Evolutionary conservation across 2,329 filamentous ascomycete genomes (phyloP), one percentile per base, ranked within the genome.

Genomic region (Diaporthe sp.): DNA sequence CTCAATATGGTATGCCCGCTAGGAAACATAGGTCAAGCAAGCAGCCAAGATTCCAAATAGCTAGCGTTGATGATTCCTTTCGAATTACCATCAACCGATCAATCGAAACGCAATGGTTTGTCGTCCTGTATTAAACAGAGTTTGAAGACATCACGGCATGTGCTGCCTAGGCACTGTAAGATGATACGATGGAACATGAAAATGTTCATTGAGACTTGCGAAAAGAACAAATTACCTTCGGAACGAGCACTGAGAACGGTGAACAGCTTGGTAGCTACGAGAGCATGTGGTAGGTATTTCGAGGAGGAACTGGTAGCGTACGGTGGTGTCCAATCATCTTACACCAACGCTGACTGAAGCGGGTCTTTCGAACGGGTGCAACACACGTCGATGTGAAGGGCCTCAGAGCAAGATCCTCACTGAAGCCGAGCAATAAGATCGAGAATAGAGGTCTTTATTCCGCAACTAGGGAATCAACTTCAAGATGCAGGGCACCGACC

Each of bases 131-230:
- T 22, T 20, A 13, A 6, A 15, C 10, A 3, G 20, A 10, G n/a
- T 34, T 5, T 10, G 0, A 25, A 10, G 3, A 57, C 9, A 9
- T 20, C 53, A 10, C 25, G 15, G 15, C 53, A 10, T 28, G 10
- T 53, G n/a, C 12, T 12, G n/a, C 55, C 55, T 15, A 22, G 10
- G 12, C 7, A 57, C 10, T 28, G 28, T 28, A 28, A 28, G 28
- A 28, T 28, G 28, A 8, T 61, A 58, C 6, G 28, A 13, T 7
- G 17, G 2, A 60, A 60, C 0, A 39, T 8, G 22, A 42, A 3
- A 37, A 13, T 1, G 1, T 15, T 4, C 4, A 6, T n/a, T 37
- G 5, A 2, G 0, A 0, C 25, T 31, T 8, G 12, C 1, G 25
- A 9, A 2, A 0, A 17, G 28, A 5, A 17, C 28, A 13, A 17